These are phyloP conservation scores for Claviceps sp. DNA, from an alignment of 2,329 filamentous ascomycete species.

Conservation along the genomic window DNA sequence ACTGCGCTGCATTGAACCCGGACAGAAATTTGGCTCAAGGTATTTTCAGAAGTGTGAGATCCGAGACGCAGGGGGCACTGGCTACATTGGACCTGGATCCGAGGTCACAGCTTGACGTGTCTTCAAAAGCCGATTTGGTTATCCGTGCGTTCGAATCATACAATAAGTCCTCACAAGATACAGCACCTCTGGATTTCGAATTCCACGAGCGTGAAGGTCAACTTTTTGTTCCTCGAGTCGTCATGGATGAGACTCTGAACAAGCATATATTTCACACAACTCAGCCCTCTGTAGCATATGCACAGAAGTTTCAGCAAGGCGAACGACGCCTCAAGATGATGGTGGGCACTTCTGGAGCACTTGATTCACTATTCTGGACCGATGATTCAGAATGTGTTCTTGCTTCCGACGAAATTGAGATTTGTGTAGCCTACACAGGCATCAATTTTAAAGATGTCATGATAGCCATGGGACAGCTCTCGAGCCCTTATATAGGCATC, in stretches of 20 bases:
- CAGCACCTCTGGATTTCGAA: slow-evolving; percentile 14
- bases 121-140: slow-evolving; percentile 18
- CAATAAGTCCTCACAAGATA: slow-evolving; percentile 1
- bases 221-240: slow-evolving; percentile 16
- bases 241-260: slow-evolving; percentile 10
- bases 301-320: slow-evolving; percentile 23
- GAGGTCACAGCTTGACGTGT: slow-evolving; percentile 4
- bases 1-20: slow-evolving; percentile 20
- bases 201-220: slow-evolving; percentile 17
- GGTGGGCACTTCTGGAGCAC: slow-evolving; percentile 24
- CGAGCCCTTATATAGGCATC: slow-evolving; percentile 9
- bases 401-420: slow-evolving; percentile 24
- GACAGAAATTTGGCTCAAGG: slow-evolving; percentile 31
- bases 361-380: slow-evolving; percentile 28
- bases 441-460: slow-evolving; percentile 27
- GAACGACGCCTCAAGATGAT: slow-evolving; percentile 22
- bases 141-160: slow-evolving; percentile 11
- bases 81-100: slow-evolving; percentile 32
- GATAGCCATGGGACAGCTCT: slow-evolving; percentile 11
- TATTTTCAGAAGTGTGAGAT: slow-evolving; percentile 31
- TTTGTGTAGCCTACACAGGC: slow-evolving; percentile 28
- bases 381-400: slow-evolving; percentile 18
- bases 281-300: slow-evolving; percentile 14
- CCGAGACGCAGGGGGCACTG: slow-evolving; percentile 30
- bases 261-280: slow-evolving; percentile 15